Evolutionary conservation across 805 yeast genomes (phyloP).

Genomic region (Wickerhamiella sergipiensis): DNA sequence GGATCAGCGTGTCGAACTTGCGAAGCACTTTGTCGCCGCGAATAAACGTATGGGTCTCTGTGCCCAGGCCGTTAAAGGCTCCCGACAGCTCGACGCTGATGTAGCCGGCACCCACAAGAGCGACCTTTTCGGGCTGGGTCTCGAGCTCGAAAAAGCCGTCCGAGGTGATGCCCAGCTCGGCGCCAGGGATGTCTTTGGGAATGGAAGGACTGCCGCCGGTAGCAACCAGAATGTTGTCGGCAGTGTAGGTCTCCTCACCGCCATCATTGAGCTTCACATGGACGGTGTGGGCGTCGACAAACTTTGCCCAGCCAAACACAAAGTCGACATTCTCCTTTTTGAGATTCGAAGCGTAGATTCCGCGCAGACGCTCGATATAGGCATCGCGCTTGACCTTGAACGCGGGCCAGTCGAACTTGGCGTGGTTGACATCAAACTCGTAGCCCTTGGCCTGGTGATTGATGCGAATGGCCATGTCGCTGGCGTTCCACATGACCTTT

Average conservation of each 20-base stretch:
- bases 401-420: constrained; percentile 64
- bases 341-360: constrained; percentile 82
- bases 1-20: constrained; percentile 72
- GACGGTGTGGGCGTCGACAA: constrained; percentile 38
- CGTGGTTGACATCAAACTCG: constrained; percentile 53
- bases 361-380: constrained; percentile 73
- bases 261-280: constrained; percentile 64
- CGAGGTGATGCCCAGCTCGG: constrained; percentile 70
- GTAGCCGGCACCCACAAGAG: constrained; percentile 95
- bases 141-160: constrained; percentile 82
- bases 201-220: constrained; percentile 80
- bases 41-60: constrained; percentile 75
- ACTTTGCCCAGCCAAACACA: constrained; percentile 75
- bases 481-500: constrained; percentile 97
- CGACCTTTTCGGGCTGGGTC: constrained; percentile 80
- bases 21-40: constrained; percentile 88
- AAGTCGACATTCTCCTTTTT: constrained; percentile 80
- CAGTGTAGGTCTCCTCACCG: constrained; percentile 46
- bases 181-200: constrained; percentile 64
- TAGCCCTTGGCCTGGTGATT: constrained; percentile 59
- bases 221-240: constrained; percentile 76
- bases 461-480: constrained; percentile 69
- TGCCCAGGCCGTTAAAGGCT: constrained; percentile 75
- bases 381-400: constrained; percentile 88
- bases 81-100: constrained; percentile 95